phyloP scores from a whole-genome alignment of 441 rosid genomes.

The Geranium incanum region DNA sequence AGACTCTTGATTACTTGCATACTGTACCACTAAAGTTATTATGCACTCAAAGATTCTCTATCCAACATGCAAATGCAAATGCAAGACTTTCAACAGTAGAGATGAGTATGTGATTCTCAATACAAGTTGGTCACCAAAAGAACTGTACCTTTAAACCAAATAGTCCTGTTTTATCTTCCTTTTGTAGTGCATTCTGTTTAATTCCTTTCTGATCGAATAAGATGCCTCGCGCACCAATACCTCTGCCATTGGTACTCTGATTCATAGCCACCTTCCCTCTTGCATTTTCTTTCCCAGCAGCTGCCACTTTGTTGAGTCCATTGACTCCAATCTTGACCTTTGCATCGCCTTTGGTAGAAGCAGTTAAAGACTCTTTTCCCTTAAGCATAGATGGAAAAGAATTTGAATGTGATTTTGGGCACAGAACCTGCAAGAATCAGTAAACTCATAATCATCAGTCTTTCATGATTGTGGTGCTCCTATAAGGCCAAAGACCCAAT shows the following conservation, averaged over 20 bases:
- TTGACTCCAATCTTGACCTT: conserved; percentile 18
- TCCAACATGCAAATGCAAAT: neutral
- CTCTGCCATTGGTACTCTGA: conserved; percentile 23
- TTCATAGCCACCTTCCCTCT: conserved; percentile 16
- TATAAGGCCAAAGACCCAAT: neutral
- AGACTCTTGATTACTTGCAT: neutral
- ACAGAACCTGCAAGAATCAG: conserved; percentile 30
- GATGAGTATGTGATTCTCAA: neutral
- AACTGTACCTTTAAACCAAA: conserved; percentile 34
- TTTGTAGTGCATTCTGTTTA: conserved; percentile 20
- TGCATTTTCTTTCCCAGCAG: conserved; percentile 38
- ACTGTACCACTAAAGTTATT: neutral
- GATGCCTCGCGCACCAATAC: conserved; percentile 19
- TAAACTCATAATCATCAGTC: neutral
- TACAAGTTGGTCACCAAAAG: conserved; percentile 4
- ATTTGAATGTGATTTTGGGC: conserved; percentile 20
- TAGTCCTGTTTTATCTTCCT: conserved; percentile 20
- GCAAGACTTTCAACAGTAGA: neutral
- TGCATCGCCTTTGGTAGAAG: conserved; percentile 17
- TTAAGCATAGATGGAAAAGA: conserved; percentile 26
- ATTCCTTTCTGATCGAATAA: conserved; percentile 21
- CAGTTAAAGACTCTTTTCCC: conserved; percentile 17
- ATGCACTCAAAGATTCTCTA: neutral
- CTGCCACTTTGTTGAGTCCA: conserved; percentile 18
- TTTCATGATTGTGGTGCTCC: neutral